phyloP scores from a whole-genome alignment of 345 rosid genomes.

The Erysimum cheiranthoides region DNA sequence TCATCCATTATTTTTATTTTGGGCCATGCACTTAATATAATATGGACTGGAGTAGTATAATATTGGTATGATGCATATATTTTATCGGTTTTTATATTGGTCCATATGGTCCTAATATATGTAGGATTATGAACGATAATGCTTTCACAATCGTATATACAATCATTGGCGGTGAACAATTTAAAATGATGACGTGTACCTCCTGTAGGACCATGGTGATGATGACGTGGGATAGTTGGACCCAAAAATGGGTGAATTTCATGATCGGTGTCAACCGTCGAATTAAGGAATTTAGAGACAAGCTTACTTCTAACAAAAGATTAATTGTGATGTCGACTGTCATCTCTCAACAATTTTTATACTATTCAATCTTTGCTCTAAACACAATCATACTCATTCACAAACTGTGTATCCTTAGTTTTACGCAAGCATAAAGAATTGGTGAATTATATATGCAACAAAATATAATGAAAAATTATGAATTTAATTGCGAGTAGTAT shows the following conservation, averaged over 20 bases:
- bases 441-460: background rate
- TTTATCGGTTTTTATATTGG: background rate
- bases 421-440: constrained; percentile 19
- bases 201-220: background rate
- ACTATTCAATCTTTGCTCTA: background rate
- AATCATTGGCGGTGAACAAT: background rate
- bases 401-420: background rate
- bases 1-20: background rate
- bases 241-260: constrained; percentile 8
- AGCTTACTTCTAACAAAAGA: constrained; percentile 36
- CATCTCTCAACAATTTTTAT: background rate
- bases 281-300: constrained; percentile 31
- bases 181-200: background rate
- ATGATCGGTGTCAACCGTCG: constrained; percentile 4
- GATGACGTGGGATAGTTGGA: constrained; percentile 6
- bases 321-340: constrained; percentile 7
- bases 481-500: too few species aligned
- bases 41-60: background rate
- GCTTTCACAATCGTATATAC: background rate
- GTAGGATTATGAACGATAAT: background rate
- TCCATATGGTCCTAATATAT: background rate
- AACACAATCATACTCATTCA: constrained; percentile 25
- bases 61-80: background rate
- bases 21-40: background rate
- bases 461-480: background rate